Evolutionary conservation across 148 eudicot genomes (phyloP).

Genomic region (Fagopyrum homotropicum): DNA sequence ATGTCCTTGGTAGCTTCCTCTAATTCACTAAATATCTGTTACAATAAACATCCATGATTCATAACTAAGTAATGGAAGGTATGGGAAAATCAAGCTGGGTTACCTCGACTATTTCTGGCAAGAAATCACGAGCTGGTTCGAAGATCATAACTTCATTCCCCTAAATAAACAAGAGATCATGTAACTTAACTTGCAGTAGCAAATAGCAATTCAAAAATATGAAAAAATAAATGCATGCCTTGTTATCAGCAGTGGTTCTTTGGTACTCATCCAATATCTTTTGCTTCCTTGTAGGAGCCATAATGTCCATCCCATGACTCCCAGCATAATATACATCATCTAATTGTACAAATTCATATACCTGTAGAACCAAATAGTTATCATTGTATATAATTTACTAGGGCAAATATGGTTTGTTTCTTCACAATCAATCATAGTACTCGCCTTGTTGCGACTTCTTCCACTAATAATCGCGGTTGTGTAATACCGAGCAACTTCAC

Average conservation of each 20-base stretch:
- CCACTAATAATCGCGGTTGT: slow-evolving; percentile 95
- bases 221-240: slow-evolving; percentile 16
- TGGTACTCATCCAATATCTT: slow-evolving; percentile 25
- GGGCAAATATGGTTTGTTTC: neutral
- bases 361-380: slow-evolving; percentile 20
- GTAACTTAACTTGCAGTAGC: no score
- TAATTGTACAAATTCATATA: slow-evolving; percentile 43
- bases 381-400: neutral
- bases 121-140: slow-evolving; percentile 52
- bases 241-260: slow-evolving; percentile 24
- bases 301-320: slow-evolving; percentile 63
- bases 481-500: slow-evolving; percentile 63
- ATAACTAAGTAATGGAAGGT: no score
- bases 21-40: slow-evolving; percentile 32
- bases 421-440: neutral
- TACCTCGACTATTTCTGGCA: slow-evolving; percentile 37
- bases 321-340: slow-evolving; percentile 56
- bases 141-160: slow-evolving; percentile 48
- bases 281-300: slow-evolving; percentile 40
- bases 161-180: slow-evolving; percentile 12
- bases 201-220: neutral
- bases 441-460: slow-evolving; percentile 80
- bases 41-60: no score
- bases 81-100: neutral
- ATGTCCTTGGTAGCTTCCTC: slow-evolving; percentile 35